These are phyloP conservation scores for Neocucurbitaria cava DNA, from an alignment of 2,329 filamentous ascomycete genomes.

Conservation along the genomic window DNA sequence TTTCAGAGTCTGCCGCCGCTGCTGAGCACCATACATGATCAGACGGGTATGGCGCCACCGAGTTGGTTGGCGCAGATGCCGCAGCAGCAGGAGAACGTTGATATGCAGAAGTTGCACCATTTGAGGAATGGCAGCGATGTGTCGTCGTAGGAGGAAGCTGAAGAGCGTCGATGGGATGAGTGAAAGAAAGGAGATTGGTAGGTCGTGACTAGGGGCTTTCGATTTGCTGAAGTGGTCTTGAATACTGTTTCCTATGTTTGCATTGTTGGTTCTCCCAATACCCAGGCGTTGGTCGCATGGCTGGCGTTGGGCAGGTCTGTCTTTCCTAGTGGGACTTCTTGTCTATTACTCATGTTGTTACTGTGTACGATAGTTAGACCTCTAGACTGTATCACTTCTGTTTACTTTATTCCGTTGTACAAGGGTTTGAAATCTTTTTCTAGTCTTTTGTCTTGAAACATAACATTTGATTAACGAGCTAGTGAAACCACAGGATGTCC, in stretches of 20 bases:
- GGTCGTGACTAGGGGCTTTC: background rate
- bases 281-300: slow-evolving; percentile 7
- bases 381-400: background rate
- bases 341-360: background rate
- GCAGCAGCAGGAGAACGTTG: slow-evolving; percentile 24
- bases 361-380: background rate
- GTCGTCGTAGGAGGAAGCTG: slow-evolving; percentile 4
- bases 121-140: slow-evolving; percentile 38
- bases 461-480: background rate
- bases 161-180: background rate
- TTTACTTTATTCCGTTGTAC: too few species aligned
- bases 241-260: slow-evolving; percentile 2
- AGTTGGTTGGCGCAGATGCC: slow-evolving; percentile 71
- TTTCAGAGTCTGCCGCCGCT: slow-evolving; percentile 86
- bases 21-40: slow-evolving; percentile 84
- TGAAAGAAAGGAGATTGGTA: background rate
- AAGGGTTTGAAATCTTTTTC: background rate
- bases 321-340: background rate
- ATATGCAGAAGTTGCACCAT: slow-evolving; percentile 26
- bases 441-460: background rate
- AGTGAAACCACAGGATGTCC: background rate
- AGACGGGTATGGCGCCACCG: slow-evolving; percentile 82
- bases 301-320: slow-evolving; percentile 3
- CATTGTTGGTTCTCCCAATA: slow-evolving; percentile 9
- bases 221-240: background rate